Base-by-base conservation (phyloP, 2,329 filamentous ascomycete species). In the Calonectria pseudoturangicola region DNA sequence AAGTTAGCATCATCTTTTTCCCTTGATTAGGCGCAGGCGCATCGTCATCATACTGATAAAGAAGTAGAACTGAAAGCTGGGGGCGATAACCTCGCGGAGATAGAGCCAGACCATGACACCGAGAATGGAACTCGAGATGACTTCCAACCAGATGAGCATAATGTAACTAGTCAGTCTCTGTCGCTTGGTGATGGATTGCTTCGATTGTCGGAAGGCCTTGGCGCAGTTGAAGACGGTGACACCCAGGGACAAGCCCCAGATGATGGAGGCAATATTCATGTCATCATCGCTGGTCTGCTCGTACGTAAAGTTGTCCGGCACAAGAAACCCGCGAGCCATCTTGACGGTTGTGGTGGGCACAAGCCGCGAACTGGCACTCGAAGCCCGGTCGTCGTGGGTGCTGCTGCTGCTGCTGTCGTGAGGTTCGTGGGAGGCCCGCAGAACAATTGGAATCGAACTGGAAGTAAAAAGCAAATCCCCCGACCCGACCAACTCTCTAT, bases 21-120 rank as follows among this genome's bases (percentile, higher is more conserved):
- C 25, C 0, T 25, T 25, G 3, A 8, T 12, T 60, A 2, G 2
- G 5, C 0, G 1, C 39, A 13, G 25, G 21, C 15, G n/a, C 15
- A 64, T 58, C 68, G 76, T 79, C 77, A 79, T 75, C 75, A 30
- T 76, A 80, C 79, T 77, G 50, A 80, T 80, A 25, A 78, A 77
- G 68, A 80, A 79, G 48, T 73, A 80, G 15, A 77, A 80, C 28
- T 79, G 70, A 51, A 80, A 83, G 81, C 84, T 85, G 15, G 84
- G 79, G 0, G 73, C 71, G 51, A 80, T 74, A 2, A 60, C 51
- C 0, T 67, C 66, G 63, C 76, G 71, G 12, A 80, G 76, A 62
- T 80, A 77, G 7, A 80, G 74, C 79, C 79, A 80, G 30, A 72
- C 74, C 69, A 80, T 77, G 0, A 79, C 39, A 47, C 79, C 77